Percentiles rank a stretch among this genome's conserved stretches.
phyloP scores from a whole-genome alignment of 1,284 basidiomycete genomes.

The Pyrrhoderma noxium region DNA sequence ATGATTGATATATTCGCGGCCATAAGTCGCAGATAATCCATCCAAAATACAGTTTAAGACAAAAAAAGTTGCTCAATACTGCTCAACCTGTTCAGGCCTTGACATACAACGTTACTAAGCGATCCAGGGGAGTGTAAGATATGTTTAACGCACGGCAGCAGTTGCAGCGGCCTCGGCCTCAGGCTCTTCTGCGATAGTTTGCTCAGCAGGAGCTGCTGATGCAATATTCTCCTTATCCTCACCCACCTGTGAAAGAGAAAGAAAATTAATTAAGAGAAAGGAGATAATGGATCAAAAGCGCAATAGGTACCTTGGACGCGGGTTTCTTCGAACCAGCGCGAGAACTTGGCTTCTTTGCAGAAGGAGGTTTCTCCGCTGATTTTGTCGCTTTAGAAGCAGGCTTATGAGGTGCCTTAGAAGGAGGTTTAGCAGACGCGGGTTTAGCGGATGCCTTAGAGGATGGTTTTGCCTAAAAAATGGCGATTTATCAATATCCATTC shows the following conservation, averaged over 20 bases:
- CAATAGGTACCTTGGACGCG: slow-evolving; percentile 32
- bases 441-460: slow-evolving; percentile 18
- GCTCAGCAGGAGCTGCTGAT: slow-evolving; percentile 28
- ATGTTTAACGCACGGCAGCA: slow-evolving; percentile 1
- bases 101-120: no score
- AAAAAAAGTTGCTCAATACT: no score
- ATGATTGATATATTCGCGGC: no score
- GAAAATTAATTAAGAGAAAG: slow-evolving; percentile 15
- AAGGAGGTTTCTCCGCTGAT: slow-evolving; percentile 31
- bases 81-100: no score
- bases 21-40: no score
- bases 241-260: slow-evolving; percentile 31
- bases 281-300: neutral
- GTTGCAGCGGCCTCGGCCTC: slow-evolving; percentile 39
- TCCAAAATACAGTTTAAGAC: no score
- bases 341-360: slow-evolving; percentile 34
- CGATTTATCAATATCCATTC: slow-evolving; percentile 18
- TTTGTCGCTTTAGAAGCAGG: slow-evolving; percentile 30
- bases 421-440: slow-evolving; percentile 24
- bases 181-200: slow-evolving; percentile 47
- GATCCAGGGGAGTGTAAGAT: neutral
- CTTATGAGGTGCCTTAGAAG: slow-evolving; percentile 18
- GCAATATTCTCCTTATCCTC: slow-evolving; percentile 32
- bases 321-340: slow-evolving; percentile 34
- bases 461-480: slow-evolving; percentile 19